phyloP scores from a whole-genome alignment of 176 grass and related monocot genomes.

The Carex scoparia region DNA sequence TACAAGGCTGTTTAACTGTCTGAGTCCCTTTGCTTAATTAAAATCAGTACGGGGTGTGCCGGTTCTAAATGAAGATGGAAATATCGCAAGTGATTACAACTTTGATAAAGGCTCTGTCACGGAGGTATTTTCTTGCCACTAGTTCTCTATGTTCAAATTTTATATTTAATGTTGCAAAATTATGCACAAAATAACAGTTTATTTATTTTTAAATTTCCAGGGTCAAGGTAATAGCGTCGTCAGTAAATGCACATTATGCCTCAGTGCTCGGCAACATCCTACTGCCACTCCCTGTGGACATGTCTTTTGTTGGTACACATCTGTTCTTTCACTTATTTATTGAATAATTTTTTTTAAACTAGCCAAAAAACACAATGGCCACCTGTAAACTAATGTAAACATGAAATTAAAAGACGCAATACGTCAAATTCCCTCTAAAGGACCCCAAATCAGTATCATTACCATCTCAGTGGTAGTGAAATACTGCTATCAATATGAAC shows the following conservation, averaged over 20 bases:
- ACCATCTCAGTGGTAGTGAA: not conserved
- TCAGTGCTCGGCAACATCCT: conserved; percentile 81
- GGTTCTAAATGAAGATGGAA: conserved; percentile 86
- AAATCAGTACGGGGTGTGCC: conserved; percentile 54
- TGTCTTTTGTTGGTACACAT: conserved; percentile 94
- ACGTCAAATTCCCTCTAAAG: not conserved
- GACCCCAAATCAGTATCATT: not conserved
- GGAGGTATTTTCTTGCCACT: conserved; percentile 45
- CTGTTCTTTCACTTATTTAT: not conserved
- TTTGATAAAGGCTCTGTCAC: conserved; percentile 52
- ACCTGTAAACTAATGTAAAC: not conserved
- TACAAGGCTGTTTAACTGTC: not conserved
- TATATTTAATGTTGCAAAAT: conserved; percentile 1
- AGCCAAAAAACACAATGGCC: not conserved
- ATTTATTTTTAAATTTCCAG: conserved; percentile 27
- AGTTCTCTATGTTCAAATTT: conserved; percentile 17
- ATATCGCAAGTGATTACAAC: conserved; percentile 49
- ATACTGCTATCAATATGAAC: conserved; percentile 5
- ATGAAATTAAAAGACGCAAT: not conserved
- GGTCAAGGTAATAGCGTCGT: conserved; percentile 46
- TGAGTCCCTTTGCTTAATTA: not conserved
- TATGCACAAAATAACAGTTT: conserved; percentile 10
- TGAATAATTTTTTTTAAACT: not conserved
- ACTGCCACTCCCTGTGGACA: conserved; percentile 88
- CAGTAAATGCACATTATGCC: conserved; percentile 95